Base-by-base conservation (phyloP, 2,329 filamentous ascomycete genomes). In the Trichoderma simmonsii region DNA sequence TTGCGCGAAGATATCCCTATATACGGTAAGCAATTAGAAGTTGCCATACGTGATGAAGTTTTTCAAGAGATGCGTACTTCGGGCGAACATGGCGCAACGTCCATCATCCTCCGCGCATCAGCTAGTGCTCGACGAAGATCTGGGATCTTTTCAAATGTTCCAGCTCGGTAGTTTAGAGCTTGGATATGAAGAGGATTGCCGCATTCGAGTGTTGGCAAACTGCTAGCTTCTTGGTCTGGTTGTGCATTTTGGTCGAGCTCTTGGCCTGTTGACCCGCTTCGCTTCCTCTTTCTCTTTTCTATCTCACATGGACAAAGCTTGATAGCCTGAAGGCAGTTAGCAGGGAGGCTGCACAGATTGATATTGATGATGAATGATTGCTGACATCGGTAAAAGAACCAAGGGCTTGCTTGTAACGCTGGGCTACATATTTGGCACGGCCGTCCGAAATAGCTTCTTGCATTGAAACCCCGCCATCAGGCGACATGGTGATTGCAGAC, bases 91-190 rank as follows among this genome's bases (percentile, higher is more conserved):
- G 83, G 83, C 6, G 83, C 81, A 56, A 85, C 78, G 69, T 84
- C 82, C 21, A 85, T 73, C 26, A 85, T 80, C 82, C 83, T 84
- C 74, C 82, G 81, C 9, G 83, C 83, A 69, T 84, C 83, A 39
- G 74, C 78, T 72, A 76, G 78, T 15, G 83, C 83, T 28, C 80
- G 79, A 6, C 78, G 79, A 3, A 84, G 75, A 69, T 83, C 79
- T 8, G 77, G 75, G 48, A 84, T 75, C 26, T 79, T 79, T 71
- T 84, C 82, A 70, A 83, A 83, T 0, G 80, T 81, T 3, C 82
- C 82, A 21, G 82, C 81, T 4, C 82, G 78, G 70, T 83, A 82
- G 74, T 84, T 82, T 12, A 85, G 76, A 3, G 83, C 82, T 71
- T 81, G 79, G 51, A 84, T 78, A 66, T 85, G 83, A 9, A 79